These are phyloP conservation scores for Xylariaceae sp. DNA, from an alignment of 2,329 filamentous ascomycete species.

Conservation along the genomic window DNA sequence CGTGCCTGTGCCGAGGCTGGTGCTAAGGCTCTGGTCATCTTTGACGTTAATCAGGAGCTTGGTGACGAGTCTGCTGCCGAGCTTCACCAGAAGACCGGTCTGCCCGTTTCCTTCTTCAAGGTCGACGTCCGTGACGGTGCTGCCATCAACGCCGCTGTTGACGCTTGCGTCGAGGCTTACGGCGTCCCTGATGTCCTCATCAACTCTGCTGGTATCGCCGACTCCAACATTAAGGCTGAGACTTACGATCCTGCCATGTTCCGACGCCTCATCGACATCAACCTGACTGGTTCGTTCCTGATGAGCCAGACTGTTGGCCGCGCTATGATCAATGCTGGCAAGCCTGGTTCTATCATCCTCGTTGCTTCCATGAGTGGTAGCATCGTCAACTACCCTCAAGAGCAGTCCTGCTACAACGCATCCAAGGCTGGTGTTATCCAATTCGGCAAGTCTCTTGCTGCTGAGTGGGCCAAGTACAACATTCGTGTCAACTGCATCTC, in stretches of 20 bases:
- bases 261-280: constrained; percentile 77
- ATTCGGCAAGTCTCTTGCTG: constrained; percentile 75
- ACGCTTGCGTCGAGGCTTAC: constrained; percentile 62
- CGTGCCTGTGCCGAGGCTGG: constrained; percentile 74
- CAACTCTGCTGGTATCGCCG: constrained; percentile 77
- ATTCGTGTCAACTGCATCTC: constrained; percentile 84
- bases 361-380: constrained; percentile 79
- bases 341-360: constrained; percentile 71
- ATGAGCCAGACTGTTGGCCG: constrained; percentile 71
- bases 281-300: constrained; percentile 75
- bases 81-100: constrained; percentile 68
- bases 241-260: constrained; percentile 74
- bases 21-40: constrained; percentile 69
- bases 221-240: constrained; percentile 82
- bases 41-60: constrained; percentile 74
- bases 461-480: constrained; percentile 78
- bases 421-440: constrained; percentile 79
- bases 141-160: constrained; percentile 67
- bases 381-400: constrained; percentile 83
- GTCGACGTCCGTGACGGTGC: constrained; percentile 72
- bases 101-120: constrained; percentile 74
- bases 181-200: constrained; percentile 73
- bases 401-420: constrained; percentile 80
- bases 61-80: constrained; percentile 68
- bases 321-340: constrained; percentile 69